Evolutionary conservation across 2,329 filamentous ascomycete species (phyloP), one percentile per base, ranked within the genome.

Genomic region (Colletotrichum sp.): DNA sequence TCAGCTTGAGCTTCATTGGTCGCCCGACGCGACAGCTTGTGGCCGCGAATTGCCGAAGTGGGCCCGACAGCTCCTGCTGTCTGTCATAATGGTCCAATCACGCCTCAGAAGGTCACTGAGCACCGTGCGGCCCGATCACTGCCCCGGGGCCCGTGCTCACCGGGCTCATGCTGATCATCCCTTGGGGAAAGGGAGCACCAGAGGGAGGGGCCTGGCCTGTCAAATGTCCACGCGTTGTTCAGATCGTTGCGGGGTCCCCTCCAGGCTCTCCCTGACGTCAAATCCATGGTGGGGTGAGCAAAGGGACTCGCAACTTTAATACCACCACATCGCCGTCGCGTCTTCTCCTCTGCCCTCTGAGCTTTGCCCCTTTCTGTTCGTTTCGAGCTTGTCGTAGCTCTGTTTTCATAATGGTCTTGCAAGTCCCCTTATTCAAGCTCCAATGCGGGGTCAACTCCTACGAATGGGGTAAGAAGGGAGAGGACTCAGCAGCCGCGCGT

Each of bases 391-490:
- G 15, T 26, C 15, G 1, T 16, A n/a, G 44, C 36, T 69, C 34
- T 24, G 13, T 57, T 12, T n/a, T 21, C 21, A 44, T 64, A 32
- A 77, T 77, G 75, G 75, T 77, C 39, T 88, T 96, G 90, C 94
- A 94, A 83, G 92, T 97, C 77, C 96, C 96, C 82, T 88, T 99
- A 69, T 90, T 98, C 84, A 93, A 95, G 80, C 92, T 99, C 79
- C 93, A 95, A 85, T 96, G 95, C 88, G 97, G 96, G 82, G 95
- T 98, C 83, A 99, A 99, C 86, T 98, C 96, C 86, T 99, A 99
- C 84, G 97, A 98, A 88, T 99, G 97, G 97, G 97, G 96, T 79
- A 99, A 99, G 89, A 91, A 96, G 82, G 97, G 97, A 81, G 91
- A 91, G 77, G 91, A 94, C 74, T 99, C 96, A 64, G 95, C 96